Evolutionary conservation across 202 grass and related monocot species (phyloP).

Genomic region (Bolboschoenoplectus hybrid): DNA sequence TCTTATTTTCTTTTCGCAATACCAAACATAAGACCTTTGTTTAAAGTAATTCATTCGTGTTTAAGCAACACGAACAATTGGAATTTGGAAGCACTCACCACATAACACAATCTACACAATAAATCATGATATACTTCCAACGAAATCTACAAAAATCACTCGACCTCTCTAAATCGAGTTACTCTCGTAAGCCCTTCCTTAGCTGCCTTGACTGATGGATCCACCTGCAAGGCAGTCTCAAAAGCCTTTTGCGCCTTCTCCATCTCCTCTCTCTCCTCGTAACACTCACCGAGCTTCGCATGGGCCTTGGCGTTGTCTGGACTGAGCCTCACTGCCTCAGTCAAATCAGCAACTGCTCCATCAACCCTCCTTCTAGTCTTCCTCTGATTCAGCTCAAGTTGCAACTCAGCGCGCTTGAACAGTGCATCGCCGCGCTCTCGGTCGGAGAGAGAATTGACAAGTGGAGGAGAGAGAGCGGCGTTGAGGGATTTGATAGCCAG

Average conservation of each 20-base stretch:
- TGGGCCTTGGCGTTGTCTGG: constrained; percentile 69
- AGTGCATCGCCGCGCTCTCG: constrained; percentile 75
- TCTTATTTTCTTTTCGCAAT: background rate
- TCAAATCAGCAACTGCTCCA: constrained; percentile 61
- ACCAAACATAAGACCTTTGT: background rate
- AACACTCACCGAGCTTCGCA: constrained; percentile 70
- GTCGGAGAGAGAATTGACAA: constrained; percentile 58
- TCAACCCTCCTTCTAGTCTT: constrained; percentile 59
- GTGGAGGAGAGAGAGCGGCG: constrained; percentile 56
- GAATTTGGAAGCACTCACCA: background rate
- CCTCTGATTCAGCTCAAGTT: constrained; percentile 57
- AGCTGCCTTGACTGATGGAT: constrained; percentile 48
- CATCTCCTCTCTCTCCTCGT: constrained; percentile 57
- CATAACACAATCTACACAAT: constrained; percentile 33
- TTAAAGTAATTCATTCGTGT: background rate
- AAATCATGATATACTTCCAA: constrained; percentile 21
- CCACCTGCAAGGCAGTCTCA: constrained; percentile 60
- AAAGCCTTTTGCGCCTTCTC: constrained; percentile 59
- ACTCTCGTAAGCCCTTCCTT: constrained; percentile 58
- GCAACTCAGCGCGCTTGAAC: constrained; percentile 78
- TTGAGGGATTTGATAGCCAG: constrained; percentile 71
- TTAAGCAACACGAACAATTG: constrained; percentile 1
- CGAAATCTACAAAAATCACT: constrained; percentile 50
- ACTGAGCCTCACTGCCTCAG: constrained; percentile 63
- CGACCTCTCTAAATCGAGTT: constrained; percentile 25